phyloP scores from a whole-genome alignment of 225 moss, liverwort and hornwort genomes.

The Takakia lepidozioides region DNA sequence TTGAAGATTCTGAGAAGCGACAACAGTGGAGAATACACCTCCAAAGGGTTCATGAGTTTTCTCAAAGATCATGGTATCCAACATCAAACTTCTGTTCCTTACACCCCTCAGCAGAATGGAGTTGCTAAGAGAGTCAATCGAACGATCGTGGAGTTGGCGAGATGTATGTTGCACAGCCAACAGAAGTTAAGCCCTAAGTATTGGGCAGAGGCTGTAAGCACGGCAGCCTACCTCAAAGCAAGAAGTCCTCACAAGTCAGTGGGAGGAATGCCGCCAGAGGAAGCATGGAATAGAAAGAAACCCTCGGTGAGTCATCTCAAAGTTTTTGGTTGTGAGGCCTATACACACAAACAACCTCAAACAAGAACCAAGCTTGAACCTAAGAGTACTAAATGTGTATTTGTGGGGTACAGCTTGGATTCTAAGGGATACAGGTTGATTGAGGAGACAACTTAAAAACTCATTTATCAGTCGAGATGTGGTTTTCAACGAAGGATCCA shows the following conservation, averaged over 20 bases:
- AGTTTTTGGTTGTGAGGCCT: neutral
- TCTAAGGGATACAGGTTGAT: constrained; percentile 1
- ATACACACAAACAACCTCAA: neutral
- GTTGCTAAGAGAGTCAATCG: neutral
- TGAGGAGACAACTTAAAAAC: neutral
- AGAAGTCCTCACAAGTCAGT: neutral
- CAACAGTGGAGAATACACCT: neutral
- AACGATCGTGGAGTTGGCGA: neutral
- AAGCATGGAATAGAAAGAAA: neutral
- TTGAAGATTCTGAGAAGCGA: no score
- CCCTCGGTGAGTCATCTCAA: neutral
- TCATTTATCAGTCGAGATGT: neutral
- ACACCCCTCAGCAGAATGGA: neutral
- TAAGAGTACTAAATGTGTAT: neutral
- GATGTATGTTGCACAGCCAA: neutral
- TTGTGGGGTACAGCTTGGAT: constrained; percentile 2
- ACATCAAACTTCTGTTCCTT: neutral
- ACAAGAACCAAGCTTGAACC: constrained; percentile 1
- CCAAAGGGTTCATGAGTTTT: neutral
- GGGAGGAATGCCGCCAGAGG: neutral
- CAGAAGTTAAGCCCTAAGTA: neutral
- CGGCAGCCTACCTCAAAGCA: neutral
- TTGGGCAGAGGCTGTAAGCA: neutral
- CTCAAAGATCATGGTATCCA: neutral
- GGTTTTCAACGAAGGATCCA: neutral